Percentiles rank a stretch among this genome's conserved stretches.
Evolutionary conservation across 163 green algal genomes (phyloP).

Genomic region (Picocystis sp.): DNA sequence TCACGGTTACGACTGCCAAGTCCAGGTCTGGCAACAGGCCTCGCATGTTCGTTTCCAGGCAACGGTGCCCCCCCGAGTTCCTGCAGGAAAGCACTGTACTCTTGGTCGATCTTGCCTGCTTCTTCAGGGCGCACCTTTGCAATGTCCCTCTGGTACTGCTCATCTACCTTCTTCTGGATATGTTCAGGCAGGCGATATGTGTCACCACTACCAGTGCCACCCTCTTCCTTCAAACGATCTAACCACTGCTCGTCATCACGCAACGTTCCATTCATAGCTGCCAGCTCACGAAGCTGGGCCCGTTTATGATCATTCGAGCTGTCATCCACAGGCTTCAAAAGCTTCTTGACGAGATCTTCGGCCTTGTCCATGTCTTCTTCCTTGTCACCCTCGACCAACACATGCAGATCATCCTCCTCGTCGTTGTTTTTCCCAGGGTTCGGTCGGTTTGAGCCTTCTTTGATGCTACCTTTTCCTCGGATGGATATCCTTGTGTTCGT

Average conservation of each 20-base stretch:
- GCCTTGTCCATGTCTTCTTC: slow-evolving; percentile 73
- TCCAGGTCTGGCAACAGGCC: too few species aligned
- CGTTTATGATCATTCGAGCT: slow-evolving; percentile 88
- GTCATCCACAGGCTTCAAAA: slow-evolving; percentile 80
- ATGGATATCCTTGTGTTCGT: slow-evolving; percentile 97
- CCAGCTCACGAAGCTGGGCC: slow-evolving; percentile 72
- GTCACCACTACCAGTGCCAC: slow-evolving; percentile 44
- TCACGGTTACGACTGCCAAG: too few species aligned
- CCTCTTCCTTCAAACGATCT: slow-evolving; percentile 43
- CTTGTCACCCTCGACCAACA: slow-evolving; percentile 82
- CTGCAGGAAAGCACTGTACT: slow-evolving; percentile 85
- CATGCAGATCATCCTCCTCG: slow-evolving; percentile 95
- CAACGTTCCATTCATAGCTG: slow-evolving; percentile 71
- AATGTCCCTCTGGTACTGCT: slow-evolving; percentile 68
- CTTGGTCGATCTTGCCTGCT: slow-evolving; percentile 47
- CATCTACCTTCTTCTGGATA: slow-evolving; percentile 31
- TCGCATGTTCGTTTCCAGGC: too few species aligned
- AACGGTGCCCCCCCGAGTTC: slow-evolving; percentile 40
- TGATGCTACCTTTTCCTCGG: slow-evolving; percentile 69
- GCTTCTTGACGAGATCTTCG: slow-evolving; percentile 68
- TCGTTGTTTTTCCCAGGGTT: slow-evolving; percentile 37
- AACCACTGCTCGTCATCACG: slow-evolving; percentile 1
- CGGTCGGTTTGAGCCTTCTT: slow-evolving; percentile 53
- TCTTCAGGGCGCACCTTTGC: slow-evolving; percentile 29
- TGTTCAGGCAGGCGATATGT: slow-evolving; percentile 43